Evolutionary conservation across 1,284 basidiomycete species (phyloP), one percentile per base, ranked within the genome.

Genomic region (Kwoniella shivajii): DNA sequence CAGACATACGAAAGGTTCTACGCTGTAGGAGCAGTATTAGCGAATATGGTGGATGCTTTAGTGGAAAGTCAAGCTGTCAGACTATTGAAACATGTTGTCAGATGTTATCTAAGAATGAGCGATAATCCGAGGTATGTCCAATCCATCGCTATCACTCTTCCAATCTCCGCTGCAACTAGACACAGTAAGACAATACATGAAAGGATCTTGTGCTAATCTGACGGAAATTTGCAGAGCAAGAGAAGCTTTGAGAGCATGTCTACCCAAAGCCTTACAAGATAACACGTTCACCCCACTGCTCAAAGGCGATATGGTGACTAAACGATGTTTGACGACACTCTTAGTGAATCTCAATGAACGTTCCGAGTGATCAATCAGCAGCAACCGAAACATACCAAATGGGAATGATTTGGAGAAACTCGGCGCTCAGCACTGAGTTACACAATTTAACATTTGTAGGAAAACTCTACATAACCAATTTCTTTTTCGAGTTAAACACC

Each of bases 1-100:
- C 95, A 99, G 79, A 99, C 96, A 16, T 99, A 99, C 78, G 96
- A 99, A 78, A 85, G 96, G 45, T 99, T 99, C 81, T 99, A 98
- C 76, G 96, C 96, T 14, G 96, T 99, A 50, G 95, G 94, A 10
- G 97, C 95, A 3, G 96, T 99, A 27, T 83, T 99, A 58, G 92
- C 90, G 82, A 98, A 98, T 78, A 99, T 99, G 96, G 96, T 99
- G 57, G 88, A 87, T 69, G 92, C 95, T 71, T 83, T 97, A 44
- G 92, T 96, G 51, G 96, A 99, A 79, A 96, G 89, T 3, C 96
- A 98, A 78, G 96, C 96, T 9, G 95, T 99, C 33, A 82, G 96
- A 66, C 80, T 99, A 53, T 81, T 99, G 67, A 99, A 99, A 80
- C 96, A 99, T 75, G 96, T 99, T 48, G 96, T 99, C 18, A 83